Conservation (phyloP, 2,329 filamentous ascomycete species). For the Beauveria varroae region DNA sequence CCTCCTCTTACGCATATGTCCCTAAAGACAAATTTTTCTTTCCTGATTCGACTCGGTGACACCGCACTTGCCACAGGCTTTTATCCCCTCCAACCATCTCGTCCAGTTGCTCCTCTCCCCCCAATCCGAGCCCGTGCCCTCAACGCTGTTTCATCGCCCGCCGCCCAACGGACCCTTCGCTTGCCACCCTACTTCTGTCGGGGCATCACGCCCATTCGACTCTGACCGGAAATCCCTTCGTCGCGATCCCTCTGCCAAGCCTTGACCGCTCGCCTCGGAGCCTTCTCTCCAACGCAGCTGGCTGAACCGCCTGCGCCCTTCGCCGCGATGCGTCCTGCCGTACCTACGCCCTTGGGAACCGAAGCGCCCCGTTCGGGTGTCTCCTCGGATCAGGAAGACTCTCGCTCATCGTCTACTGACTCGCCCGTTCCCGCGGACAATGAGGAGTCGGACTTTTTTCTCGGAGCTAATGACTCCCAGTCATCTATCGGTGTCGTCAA, state of each 20-base stretch:
- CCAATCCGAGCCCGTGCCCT: not conserved
- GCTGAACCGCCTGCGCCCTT: not conserved
- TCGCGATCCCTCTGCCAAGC: not conserved
- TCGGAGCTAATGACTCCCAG: conserved; percentile 81
- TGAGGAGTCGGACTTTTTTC: conserved; percentile 91
- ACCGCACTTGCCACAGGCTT: not conserved
- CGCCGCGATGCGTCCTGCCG: conserved; percentile 14
- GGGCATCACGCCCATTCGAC: not conserved
- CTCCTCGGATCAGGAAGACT: conserved; percentile 40
- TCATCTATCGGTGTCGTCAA: conserved; percentile 81
- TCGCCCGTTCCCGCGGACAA: conserved; percentile 71
- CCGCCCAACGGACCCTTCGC: not conserved
- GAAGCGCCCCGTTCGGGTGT: conserved; percentile 18
- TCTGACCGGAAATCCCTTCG: not conserved
- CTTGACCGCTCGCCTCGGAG: not conserved
- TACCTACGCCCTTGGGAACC: conserved; percentile 12
- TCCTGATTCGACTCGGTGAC: not conserved
- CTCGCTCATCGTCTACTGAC: conserved; percentile 61
- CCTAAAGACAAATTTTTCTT: not conserved
- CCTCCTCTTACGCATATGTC: not conserved
- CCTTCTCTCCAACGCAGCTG: not conserved
- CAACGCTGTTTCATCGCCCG: conserved; percentile 2
- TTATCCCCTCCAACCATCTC: not conserved
- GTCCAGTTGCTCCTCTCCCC: not conserved
- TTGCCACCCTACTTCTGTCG: not conserved